Base-by-base conservation (phyloP, 441 rosid species). In the Croton setiger region DNA sequence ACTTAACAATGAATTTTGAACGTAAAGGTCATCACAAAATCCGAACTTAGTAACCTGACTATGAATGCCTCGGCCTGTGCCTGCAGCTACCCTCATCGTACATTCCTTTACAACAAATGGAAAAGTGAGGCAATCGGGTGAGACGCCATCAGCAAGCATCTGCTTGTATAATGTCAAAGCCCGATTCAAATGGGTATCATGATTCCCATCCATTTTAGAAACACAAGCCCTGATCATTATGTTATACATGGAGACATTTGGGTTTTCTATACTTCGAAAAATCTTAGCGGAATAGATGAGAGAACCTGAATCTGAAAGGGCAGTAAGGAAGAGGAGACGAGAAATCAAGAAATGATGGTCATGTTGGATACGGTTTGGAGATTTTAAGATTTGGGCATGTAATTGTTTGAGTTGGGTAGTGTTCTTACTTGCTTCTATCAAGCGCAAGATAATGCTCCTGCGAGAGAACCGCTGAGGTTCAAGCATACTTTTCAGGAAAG, bases 51-150 rank as follows among this genome's bases (percentile, higher is more conserved):
- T 35, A 27, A 68, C 75, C 37, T 80, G 83, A 15, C 88, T 84
- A 54, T 83, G 83, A 69, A 87, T 54, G 57, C 68, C 39, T 43
- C 47, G 35, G 4, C 92, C 89, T 3, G 69, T 33, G 44, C 31
- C 65, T 18, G 66, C 13, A 64, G 80, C 75, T 8, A 63, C 21
- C 54, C 72, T 74, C 64, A 66, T 72, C 4, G 80, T 64, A 64
- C 86, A 83, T 60, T 81, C 87, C 76, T 87, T 87, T 33, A 85
- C 20, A 17, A 87, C 72, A 70, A 87, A 87, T 7, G 91, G 87
- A 67, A 87, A 75, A 4, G 91, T 81, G 56, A 87, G 80, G 74
- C 69, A 53, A 71, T 83, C 85, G 23, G 89, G 85, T 2, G 51
- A 33, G 60, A 81, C 70, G 73, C 82, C 84, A 52, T 68, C 14